phyloP scores from a whole-genome alignment of 306 rosid genomes.

The Hippophae tibetana region DNA sequence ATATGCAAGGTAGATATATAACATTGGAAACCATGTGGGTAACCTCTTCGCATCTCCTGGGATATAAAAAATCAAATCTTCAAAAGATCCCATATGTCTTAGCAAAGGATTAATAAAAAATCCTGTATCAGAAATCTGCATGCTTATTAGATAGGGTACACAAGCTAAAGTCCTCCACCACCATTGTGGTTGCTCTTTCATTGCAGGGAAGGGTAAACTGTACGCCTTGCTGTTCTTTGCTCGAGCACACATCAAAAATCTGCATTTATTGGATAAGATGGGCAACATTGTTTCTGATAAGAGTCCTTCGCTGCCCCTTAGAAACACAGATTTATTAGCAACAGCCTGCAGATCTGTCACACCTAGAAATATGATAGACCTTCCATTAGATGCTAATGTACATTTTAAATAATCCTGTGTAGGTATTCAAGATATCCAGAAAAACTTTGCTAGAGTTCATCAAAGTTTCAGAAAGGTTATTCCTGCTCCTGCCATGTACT shows the following conservation, averaged over 20 bases:
- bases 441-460: no score
- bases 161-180: constrained; percentile 86
- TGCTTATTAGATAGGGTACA: constrained; percentile 56
- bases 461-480: no score
- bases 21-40: constrained; percentile 62
- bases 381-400: no score
- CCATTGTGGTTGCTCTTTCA: constrained; percentile 76
- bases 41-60: constrained; percentile 65
- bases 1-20: constrained; percentile 47
- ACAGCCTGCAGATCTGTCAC: not conserved
- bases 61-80: constrained; percentile 42
- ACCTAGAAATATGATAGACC: no score
- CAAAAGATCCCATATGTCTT: constrained; percentile 35
- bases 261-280: constrained; percentile 9
- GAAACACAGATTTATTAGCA: constrained; percentile 25
- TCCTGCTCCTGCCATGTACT: no score
- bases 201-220: constrained; percentile 37
- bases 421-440: no score
- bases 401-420: no score
- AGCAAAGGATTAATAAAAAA: constrained; percentile 45
- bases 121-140: constrained; percentile 70
- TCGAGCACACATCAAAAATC: constrained; percentile 24
- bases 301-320: constrained; percentile 21
- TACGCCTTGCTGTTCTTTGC: constrained; percentile 45
- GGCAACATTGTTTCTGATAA: constrained; percentile 20